Conservation (phyloP, 495 filamentous ascomycete genomes). For the Trichodelitschia bisporula region DNA sequence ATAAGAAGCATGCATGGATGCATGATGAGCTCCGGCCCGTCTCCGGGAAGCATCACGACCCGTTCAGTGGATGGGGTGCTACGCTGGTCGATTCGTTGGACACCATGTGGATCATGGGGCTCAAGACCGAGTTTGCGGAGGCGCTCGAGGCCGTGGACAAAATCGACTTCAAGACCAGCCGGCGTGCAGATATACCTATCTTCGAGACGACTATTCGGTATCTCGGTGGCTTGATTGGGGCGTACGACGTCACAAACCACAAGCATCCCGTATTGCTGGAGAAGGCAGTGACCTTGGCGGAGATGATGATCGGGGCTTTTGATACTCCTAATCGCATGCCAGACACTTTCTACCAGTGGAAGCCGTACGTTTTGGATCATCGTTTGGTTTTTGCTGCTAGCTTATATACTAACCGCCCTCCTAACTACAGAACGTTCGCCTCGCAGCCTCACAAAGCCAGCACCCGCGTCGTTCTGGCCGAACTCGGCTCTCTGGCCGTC, state of each 20-base stretch:
- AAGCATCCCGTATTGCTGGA: conserved; percentile 47
- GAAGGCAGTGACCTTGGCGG: conserved; percentile 72
- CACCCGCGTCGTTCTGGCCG: conserved; percentile 41
- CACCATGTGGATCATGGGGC: conserved; percentile 87
- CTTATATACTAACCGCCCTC: neutral
- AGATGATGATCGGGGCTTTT: conserved; percentile 76
- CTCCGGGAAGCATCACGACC: conserved; percentile 25
- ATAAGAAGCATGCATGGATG: conserved; percentile 16
- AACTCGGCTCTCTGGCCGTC: conserved; percentile 74
- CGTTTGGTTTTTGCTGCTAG: neutral
- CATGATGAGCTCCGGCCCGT: conserved; percentile 20
- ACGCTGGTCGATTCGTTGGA: conserved; percentile 86
- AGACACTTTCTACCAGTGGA: conserved; percentile 64
- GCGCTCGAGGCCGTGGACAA: conserved; percentile 48
- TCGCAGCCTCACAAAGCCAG: conserved; percentile 40
- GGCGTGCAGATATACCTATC: conserved; percentile 18
- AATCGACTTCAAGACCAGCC: conserved; percentile 73
- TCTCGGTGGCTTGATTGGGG: conserved; percentile 17
- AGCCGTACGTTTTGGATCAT: conserved; percentile 30
- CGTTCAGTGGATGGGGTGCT: conserved; percentile 88
- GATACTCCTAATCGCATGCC: conserved; percentile 97
- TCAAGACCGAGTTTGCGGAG: conserved; percentile 74
- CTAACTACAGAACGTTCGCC: conserved; percentile 22
- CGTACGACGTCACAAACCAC: conserved; percentile 25
- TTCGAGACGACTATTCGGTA: conserved; percentile 20